Conservation (phyloP, 2,329 filamentous ascomycete genomes). For the Geoglossum cookeanum region DNA sequence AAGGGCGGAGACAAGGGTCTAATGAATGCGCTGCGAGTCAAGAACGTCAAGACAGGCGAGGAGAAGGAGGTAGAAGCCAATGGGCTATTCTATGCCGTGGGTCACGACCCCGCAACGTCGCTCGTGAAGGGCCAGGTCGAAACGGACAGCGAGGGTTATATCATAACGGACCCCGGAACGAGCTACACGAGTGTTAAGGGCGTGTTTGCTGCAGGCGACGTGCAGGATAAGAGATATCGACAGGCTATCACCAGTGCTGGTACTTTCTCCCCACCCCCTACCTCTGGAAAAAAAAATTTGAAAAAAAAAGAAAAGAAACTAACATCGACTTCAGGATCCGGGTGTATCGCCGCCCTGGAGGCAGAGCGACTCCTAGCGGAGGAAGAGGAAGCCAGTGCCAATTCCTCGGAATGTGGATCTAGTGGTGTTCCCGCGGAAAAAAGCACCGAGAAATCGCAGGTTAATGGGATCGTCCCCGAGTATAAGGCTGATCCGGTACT, state of each 20-base stretch:
- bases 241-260: constrained; percentile 96
- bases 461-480: constrained; percentile 36
- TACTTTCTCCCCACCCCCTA: constrained; percentile 27
- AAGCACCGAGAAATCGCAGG: constrained; percentile 29
- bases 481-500: constrained; percentile 46
- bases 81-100: constrained; percentile 92
- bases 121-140: constrained; percentile 82
- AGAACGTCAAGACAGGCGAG: constrained; percentile 55
- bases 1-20: constrained; percentile 68
- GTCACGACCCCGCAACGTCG: constrained; percentile 82
- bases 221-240: constrained; percentile 95
- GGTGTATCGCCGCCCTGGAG: constrained; percentile 88
- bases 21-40: constrained; percentile 75
- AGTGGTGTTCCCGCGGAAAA: constrained; percentile 19
- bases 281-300: neutral
- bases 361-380: constrained; percentile 87
- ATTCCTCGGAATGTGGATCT: constrained; percentile 13
- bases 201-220: constrained; percentile 91
- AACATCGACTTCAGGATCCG: constrained; percentile 41
- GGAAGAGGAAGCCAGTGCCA: constrained; percentile 35
- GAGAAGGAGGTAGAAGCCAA: constrained; percentile 75
- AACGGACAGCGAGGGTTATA: constrained; percentile 78
- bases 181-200: constrained; percentile 75
- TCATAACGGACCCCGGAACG: constrained; percentile 74
- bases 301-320: no score